These are phyloP conservation scores for Zopfochytrium polystomum DNA, from an alignment of 371 early-diverging fungal genomes.

Conservation along the genomic window DNA sequence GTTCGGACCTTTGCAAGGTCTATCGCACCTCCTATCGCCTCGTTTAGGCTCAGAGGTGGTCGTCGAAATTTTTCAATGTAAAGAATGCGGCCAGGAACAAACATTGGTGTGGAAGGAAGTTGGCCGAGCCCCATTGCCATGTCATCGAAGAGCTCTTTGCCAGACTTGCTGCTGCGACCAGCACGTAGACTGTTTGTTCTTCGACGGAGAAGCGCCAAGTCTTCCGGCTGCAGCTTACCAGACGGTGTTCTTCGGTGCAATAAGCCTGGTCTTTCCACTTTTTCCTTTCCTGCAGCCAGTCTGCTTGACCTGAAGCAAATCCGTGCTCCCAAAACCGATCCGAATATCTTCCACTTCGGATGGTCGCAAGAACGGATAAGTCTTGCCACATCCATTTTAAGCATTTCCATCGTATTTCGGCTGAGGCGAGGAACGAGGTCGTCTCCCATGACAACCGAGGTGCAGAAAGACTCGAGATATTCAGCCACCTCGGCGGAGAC, in stretches of 20 bases:
- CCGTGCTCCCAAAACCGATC: slow-evolving; percentile 28
- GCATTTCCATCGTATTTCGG: slow-evolving; percentile 35
- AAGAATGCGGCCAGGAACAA: slow-evolving; percentile 36
- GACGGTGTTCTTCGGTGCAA: slow-evolving; percentile 23
- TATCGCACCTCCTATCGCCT: slow-evolving; percentile 18
- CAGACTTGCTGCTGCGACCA: slow-evolving; percentile 7
- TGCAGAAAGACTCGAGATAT: slow-evolving; percentile 36
- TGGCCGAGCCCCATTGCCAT: background rate
- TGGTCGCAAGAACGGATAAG: slow-evolving; percentile 27
- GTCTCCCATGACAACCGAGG: slow-evolving; percentile 38
- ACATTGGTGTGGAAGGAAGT: slow-evolving; percentile 29
- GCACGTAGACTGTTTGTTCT: slow-evolving; percentile 14
- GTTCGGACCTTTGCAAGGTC: slow-evolving; percentile 9
- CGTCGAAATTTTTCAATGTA: slow-evolving; percentile 40
- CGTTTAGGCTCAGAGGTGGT: slow-evolving; percentile 25
- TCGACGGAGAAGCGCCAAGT: slow-evolving; percentile 14
- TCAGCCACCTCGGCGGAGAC: slow-evolving; percentile 18
- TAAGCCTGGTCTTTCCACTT: slow-evolving; percentile 20
- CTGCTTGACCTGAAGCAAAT: slow-evolving; percentile 7
- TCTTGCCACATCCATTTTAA: slow-evolving; percentile 35
- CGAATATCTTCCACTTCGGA: slow-evolving; percentile 37
- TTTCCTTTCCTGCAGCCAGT: slow-evolving; percentile 8
- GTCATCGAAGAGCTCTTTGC: slow-evolving; percentile 7
- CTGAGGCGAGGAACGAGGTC: slow-evolving; percentile 33
- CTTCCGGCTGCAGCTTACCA: slow-evolving; percentile 20